These are phyloP conservation scores for Diaporthe destruens DNA, from an alignment of 2,329 filamentous ascomycete genomes.

Conservation along the genomic window DNA sequence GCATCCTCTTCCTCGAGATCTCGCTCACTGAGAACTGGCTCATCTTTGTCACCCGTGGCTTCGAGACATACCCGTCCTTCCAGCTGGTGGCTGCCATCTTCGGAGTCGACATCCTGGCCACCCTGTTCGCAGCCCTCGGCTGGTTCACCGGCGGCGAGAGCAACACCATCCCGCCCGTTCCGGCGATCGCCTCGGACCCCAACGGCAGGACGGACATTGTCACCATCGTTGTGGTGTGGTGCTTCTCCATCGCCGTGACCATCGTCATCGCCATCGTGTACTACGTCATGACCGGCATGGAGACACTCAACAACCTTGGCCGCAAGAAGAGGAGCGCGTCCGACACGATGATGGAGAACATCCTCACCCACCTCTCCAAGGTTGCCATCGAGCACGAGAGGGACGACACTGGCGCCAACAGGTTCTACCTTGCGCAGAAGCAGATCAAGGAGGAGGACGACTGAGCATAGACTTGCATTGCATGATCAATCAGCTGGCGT, in stretches of 20 bases:
- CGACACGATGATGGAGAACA: slow-evolving; percentile 76
- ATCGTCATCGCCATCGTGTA: slow-evolving; percentile 76
- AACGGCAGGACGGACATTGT: slow-evolving; percentile 64
- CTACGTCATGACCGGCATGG: slow-evolving; percentile 70
- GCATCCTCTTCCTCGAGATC: slow-evolving; percentile 80
- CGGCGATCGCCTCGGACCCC: slow-evolving; percentile 49
- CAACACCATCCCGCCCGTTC: slow-evolving; percentile 36
- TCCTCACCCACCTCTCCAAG: slow-evolving; percentile 74
- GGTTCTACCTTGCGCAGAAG: slow-evolving; percentile 39
- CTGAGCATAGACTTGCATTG: slow-evolving; percentile 32
- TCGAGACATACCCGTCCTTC: slow-evolving; percentile 80
- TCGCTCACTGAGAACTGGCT: slow-evolving; percentile 83
- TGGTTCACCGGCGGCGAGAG: slow-evolving; percentile 67
- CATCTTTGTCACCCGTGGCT: slow-evolving; percentile 82
- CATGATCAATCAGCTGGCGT: slow-evolving; percentile 23
- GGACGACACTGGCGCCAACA: slow-evolving; percentile 49
- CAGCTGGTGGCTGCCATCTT: slow-evolving; percentile 79
- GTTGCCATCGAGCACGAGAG: slow-evolving; percentile 70
- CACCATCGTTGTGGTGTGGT: slow-evolving; percentile 74
- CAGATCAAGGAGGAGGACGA: slow-evolving; percentile 41
- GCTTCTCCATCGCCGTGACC: slow-evolving; percentile 74
- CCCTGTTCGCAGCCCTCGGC: slow-evolving; percentile 80
- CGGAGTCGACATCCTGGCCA: slow-evolving; percentile 78
- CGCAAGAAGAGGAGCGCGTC: slow-evolving; percentile 71
- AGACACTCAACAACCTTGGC: slow-evolving; percentile 71